These are phyloP conservation scores for Geopyxis carbonaria DNA, from an alignment of 495 filamentous ascomycete genomes.

Conservation along the genomic window DNA sequence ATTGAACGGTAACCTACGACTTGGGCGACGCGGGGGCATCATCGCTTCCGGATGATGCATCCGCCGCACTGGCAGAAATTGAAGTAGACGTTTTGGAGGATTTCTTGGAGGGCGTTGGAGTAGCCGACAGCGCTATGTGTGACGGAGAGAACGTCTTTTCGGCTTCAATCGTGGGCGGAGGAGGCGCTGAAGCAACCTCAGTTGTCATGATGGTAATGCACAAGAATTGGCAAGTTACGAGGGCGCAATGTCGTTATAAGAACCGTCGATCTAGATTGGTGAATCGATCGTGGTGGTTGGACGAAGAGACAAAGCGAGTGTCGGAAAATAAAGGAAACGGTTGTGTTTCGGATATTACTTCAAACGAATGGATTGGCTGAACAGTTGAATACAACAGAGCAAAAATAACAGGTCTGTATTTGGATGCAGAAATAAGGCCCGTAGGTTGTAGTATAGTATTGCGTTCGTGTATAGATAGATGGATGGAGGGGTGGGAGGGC, in stretches of 20 bases:
- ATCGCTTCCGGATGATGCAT: background rate
- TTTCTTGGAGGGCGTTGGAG: slow-evolving; percentile 4
- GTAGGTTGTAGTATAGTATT: background rate
- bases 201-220: slow-evolving; percentile 1
- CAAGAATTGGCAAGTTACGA: no score
- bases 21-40: slow-evolving; percentile 1
- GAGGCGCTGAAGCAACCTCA: slow-evolving; percentile 4
- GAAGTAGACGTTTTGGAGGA: background rate
- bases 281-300: background rate
- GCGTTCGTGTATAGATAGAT: slow-evolving; percentile 6
- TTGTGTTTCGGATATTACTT: no score
- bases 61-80: background rate
- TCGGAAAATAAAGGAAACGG: slow-evolving; percentile 13
- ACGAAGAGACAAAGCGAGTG: background rate
- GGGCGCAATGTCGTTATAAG: background rate
- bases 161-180: slow-evolving; percentile 5
- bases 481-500: slow-evolving; percentile 10
- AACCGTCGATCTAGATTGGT: background rate
- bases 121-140: background rate
- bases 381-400: slow-evolving; percentile 7
- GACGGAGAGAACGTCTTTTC: background rate
- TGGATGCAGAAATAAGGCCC: slow-evolving; percentile 11
- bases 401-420: slow-evolving; percentile 13
- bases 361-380: slow-evolving; percentile 12
- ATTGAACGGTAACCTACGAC: slow-evolving; percentile 10